Base-by-base conservation (phyloP, 306 rosid genomes). In the Cyamopsis tetragonoloba region DNA sequence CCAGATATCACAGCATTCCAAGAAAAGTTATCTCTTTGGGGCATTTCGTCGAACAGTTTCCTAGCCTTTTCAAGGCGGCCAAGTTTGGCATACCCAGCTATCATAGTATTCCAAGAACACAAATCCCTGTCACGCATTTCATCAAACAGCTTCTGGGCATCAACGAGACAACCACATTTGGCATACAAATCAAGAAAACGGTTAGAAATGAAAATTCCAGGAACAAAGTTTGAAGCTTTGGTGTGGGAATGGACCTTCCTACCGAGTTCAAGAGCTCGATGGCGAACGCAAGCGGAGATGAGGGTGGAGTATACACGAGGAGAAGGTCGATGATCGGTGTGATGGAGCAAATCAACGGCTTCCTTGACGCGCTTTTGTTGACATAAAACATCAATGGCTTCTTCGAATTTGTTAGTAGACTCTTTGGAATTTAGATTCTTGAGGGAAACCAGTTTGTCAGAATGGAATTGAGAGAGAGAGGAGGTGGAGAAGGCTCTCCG, bases 61-160 rank as follows among this genome's bases (percentile, higher is more conserved):
- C 86, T 59, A 23, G 91, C 89, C 19, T 76, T 59, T 6, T 66
- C 63, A 56, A 88, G 76, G 43, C 48, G 18, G 15, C 91, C 86
- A 47, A 66, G 34, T 26, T 78, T 84, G 3, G 85, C 85, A 76
- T 77, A 78, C 2, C 83, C 89, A n/a, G 81, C 75, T 14, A 88
- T 86, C 85, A 88, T 70, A 5, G 84, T 86, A 48, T 84, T 89
- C 90, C 90, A 89, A 35, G 90, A 80, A 74, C 91, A 89, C 86
- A 86, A 80, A 82, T 78, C 89, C 34, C 71, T 68, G 6, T 76
- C 60, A 32, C 22, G 37, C 91, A 86, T 88, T 73, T 73, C 82
- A 76, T 86, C 91, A 58, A 88, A 88, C 44, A 82, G 20, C 26
- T 4, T 62, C 67, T 72, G 84, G 27, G 92, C 90, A 18, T 89